phyloP scores from a whole-genome alignment of 1,139 yeast genomes.

The Yamadazyma triangularis region DNA sequence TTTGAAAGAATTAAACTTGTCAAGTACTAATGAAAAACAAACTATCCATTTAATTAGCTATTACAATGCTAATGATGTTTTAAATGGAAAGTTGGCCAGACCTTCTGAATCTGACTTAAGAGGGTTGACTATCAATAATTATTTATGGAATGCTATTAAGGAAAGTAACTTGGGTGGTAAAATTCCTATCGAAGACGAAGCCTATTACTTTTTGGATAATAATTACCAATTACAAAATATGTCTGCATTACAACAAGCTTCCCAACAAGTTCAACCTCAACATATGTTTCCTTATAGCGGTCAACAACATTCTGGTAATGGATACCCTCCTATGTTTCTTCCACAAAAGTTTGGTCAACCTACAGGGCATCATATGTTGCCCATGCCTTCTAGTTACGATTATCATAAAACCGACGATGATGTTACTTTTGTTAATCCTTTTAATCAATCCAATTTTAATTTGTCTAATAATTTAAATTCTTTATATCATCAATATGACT shows the following conservation, averaged over 20 bases:
- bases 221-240: conserved; percentile 43
- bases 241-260: conserved; percentile 15
- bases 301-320: conserved; percentile 2
- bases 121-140: conserved; percentile 50
- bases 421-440: conserved; percentile 20
- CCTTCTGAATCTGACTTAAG: conserved; percentile 59
- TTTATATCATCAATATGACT: conserved; percentile 8
- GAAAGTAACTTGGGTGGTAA: conserved; percentile 59
- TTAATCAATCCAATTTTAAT: conserved; percentile 9
- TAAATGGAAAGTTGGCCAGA: conserved; percentile 48
- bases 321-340: conserved; percentile 1
- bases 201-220: conserved; percentile 46
- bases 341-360: conserved; percentile 2
- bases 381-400: conserved; percentile 14
- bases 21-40: conserved; percentile 26
- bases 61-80: conserved; percentile 70
- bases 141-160: conserved; percentile 56
- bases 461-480: conserved; percentile 10
- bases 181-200: conserved; percentile 49
- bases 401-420: conserved; percentile 16
- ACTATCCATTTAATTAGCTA: conserved; percentile 78
- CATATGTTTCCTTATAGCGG: not conserved
- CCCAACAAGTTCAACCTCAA: conserved; percentile 3
- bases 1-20: conserved; percentile 30
- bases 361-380: conserved; percentile 9